Evolutionary conservation across 2,329 filamentous ascomycete genomes (phyloP).

Genomic region (Penicillium palitans): DNA sequence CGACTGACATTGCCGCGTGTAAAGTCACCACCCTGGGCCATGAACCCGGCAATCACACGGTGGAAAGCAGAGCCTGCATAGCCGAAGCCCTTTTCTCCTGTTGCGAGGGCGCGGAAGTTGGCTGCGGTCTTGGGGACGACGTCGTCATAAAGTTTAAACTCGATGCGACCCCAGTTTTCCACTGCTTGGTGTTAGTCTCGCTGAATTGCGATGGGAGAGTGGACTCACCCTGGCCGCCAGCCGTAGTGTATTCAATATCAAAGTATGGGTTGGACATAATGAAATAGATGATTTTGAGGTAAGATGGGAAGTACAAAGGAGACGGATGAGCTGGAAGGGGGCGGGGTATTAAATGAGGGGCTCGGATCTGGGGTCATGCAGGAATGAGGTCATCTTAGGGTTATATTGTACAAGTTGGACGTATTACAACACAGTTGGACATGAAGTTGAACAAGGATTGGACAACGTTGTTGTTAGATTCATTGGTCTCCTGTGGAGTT

Average conservation of each 20-base stretch:
- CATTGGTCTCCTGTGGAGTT: background rate
- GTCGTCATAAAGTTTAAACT: conserved; percentile 80
- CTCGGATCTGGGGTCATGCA: background rate
- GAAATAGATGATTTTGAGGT: background rate
- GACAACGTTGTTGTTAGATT: background rate
- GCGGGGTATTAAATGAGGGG: conserved; percentile 1
- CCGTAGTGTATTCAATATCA: background rate
- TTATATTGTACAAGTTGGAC: background rate
- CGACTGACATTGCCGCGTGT: conserved; percentile 80
- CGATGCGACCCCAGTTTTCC: conserved; percentile 64
- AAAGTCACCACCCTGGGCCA: conserved; percentile 92
- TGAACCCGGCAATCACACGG: conserved; percentile 85
- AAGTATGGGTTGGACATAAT: conserved; percentile 1
- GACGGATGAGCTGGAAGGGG: background rate
- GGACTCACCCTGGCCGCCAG: background rate
- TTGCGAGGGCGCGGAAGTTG: conserved; percentile 81
- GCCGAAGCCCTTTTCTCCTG: conserved; percentile 75
- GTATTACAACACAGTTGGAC: background rate
- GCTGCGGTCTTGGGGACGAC: conserved; percentile 79
- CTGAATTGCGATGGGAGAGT: background rate
- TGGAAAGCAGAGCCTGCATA: conserved; percentile 81
- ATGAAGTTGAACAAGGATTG: background rate
- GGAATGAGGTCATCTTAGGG: conserved; percentile 1
- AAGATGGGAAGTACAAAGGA: background rate
- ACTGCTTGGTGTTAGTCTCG: background rate